Evolutionary conservation across 768 basidiomycete species (phyloP).

Genomic region (Glaciozyma martinii): DNA sequence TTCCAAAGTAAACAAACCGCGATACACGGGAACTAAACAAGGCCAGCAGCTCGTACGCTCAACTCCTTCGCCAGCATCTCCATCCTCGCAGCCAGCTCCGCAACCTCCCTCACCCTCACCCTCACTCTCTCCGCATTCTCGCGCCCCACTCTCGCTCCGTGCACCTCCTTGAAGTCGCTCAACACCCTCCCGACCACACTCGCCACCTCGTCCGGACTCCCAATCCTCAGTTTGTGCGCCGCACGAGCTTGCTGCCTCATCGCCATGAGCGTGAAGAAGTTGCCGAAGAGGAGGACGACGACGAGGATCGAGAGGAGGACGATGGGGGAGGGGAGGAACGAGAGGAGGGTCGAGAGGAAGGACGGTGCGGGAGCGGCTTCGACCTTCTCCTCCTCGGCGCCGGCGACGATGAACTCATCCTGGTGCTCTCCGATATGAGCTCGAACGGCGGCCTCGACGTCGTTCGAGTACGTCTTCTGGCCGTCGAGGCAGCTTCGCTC

Average conservation of each 20-base stretch:
- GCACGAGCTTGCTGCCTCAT: conserved; percentile 18
- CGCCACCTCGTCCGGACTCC: conserved; percentile 16
- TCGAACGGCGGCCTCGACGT: conserved; percentile 74
- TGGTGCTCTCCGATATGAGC: conserved; percentile 52
- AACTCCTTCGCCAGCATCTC: too few relatives aligned
- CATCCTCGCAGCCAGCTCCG: too few relatives aligned
- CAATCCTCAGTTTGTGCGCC: conserved; percentile 4
- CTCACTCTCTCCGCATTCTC: too few relatives aligned
- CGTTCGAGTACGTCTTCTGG: conserved; percentile 73
- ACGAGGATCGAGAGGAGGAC: conserved; percentile 58
- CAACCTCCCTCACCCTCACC: too few relatives aligned
- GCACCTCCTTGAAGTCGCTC: conserved; percentile 3
- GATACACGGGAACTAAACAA: too few relatives aligned
- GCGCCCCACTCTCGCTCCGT: not conserved
- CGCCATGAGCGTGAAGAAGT: conserved; percentile 54
- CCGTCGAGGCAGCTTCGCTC: conserved; percentile 85
- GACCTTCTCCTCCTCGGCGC: not conserved
- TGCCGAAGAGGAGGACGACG: conserved; percentile 60
- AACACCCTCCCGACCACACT: conserved; percentile 15
- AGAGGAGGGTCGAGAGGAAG: conserved; percentile 14
- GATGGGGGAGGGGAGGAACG: conserved; percentile 9
- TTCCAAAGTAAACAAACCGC: too few relatives aligned
- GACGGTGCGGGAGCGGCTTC: conserved; percentile 3
- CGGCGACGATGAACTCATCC: conserved; percentile 37
- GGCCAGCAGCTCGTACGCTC: too few relatives aligned